These are phyloP conservation scores for Forsythia viridissima DNA, from an alignment of 257 asterid genomes.

Conservation along the genomic window DNA sequence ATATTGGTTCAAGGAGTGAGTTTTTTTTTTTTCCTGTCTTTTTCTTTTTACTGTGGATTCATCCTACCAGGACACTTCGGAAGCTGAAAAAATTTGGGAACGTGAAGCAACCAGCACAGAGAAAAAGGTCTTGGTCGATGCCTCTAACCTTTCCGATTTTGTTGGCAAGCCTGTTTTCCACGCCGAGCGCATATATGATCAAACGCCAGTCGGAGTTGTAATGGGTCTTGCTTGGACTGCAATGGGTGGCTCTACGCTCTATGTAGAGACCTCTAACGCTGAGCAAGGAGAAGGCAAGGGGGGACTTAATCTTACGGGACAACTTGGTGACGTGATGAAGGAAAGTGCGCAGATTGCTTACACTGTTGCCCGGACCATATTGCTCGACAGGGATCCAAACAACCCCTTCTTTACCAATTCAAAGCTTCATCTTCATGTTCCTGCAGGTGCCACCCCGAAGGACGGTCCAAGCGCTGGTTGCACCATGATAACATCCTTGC, in stretches of 20 bases:
- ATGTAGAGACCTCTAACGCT: constrained; percentile 68
- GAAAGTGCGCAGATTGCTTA: constrained; percentile 97
- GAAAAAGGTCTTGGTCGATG: constrained; percentile 65
- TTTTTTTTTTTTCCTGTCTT: background rate
- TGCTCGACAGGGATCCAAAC: constrained; percentile 74
- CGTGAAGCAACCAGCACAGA: constrained; percentile 36
- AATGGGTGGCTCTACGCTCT: constrained; percentile 98
- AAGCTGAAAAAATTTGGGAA: constrained; percentile 39
- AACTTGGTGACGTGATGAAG: constrained; percentile 98
- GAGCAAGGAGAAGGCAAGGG: constrained; percentile 98
- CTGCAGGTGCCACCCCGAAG: constrained; percentile 96
- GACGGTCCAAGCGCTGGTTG: constrained; percentile 99
- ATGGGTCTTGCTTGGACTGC: constrained; percentile 99
- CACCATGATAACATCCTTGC: constrained; percentile 92
- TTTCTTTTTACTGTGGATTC: background rate
- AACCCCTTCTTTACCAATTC: constrained; percentile 66
- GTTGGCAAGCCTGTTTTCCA: constrained; percentile 99
- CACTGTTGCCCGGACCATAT: constrained; percentile 77
- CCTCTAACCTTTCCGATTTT: constrained; percentile 70
- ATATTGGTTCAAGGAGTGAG: background rate
- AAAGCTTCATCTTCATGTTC: constrained; percentile 97
- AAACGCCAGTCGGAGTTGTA: constrained; percentile 89
- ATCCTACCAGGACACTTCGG: constrained; percentile 42
- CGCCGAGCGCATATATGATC: constrained; percentile 86
- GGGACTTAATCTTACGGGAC: constrained; percentile 73